These are phyloP conservation scores for Calonectria henricotiae DNA, from an alignment of 2,329 filamentous ascomycete species.

Conservation along the genomic window DNA sequence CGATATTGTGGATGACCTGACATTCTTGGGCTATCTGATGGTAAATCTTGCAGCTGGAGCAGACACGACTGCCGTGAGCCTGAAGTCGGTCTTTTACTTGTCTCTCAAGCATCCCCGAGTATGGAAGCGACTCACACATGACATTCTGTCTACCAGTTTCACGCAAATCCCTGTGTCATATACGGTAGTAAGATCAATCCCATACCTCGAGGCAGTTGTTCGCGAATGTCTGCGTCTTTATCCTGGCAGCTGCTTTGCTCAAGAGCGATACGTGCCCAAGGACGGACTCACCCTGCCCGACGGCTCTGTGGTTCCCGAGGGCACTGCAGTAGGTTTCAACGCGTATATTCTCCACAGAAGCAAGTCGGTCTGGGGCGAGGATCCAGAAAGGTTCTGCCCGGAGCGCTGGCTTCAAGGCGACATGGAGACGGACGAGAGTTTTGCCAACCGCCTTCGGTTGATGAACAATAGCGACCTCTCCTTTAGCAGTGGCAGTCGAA, in stretches of 20 bases:
- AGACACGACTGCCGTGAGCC: conserved; percentile 56
- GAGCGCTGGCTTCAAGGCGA: conserved; percentile 23
- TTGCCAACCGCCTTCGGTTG: not conserved
- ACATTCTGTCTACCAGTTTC: not conserved
- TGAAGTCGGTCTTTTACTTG: conserved; percentile 57
- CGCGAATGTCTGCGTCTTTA: conserved; percentile 23
- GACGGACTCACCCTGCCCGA: conserved; percentile 14
- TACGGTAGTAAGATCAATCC: not conserved
- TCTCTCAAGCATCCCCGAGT: conserved; percentile 54
- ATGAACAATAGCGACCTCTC: conserved; percentile 20
- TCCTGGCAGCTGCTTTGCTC: conserved; percentile 2
- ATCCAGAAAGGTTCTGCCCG: conserved; percentile 6
- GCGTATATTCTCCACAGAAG: conserved; percentile 9
- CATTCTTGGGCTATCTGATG: conserved; percentile 54
- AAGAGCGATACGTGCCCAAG: conserved; percentile 26
- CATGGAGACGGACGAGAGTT: not conserved
- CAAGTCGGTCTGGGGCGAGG: not conserved
- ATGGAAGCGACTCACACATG: conserved; percentile 4
- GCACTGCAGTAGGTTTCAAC: conserved; percentile 24
- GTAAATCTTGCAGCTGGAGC: conserved; percentile 55
- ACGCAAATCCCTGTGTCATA: conserved; percentile 12
- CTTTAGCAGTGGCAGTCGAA: conserved; percentile 20
- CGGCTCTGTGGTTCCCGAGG: conserved; percentile 1
- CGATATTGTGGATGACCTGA: conserved; percentile 31
- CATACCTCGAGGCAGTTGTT: conserved; percentile 16